Base-by-base conservation (phyloP, 257 asterid genomes). In the Asclepias syriaca region DNA sequence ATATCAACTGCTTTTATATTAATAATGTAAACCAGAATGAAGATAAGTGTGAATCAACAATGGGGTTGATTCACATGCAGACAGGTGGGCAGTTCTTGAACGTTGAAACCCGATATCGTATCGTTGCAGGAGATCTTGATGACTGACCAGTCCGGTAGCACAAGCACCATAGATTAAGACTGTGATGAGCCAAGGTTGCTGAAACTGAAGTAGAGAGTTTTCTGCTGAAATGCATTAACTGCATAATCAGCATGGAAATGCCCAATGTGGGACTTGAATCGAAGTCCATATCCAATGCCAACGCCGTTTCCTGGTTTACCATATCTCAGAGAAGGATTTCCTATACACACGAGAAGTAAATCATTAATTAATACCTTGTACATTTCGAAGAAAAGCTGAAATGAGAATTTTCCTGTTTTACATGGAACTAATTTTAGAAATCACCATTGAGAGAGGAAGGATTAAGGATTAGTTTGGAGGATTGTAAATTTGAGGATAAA, bases 221-320 rank as follows among this genome's bases (percentile, higher is more conserved):
- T 83, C 84, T 93, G 96, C n/a, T 84, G 85, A 77, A 87, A 80
- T 22, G 90, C 89, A 68, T 93, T 93, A 77, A 89, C 80, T 71
- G 96, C 96, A 54, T 77, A 85, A 81, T 93, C 97, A 64, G 88
- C 87, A 78, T 93, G 97, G 68, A 91, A 66, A 80, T 93, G 96
- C 32, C 97, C 98, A 50, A 91, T 37, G 12, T 72, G 92, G 43
- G 97, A 87, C 81, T 91, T 93, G 59, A 91, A 87, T 37, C 98
- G 90, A 53, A 93, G 85, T 57, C 97, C 97, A 55, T 84, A 91
- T 79, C 98, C 98, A 21, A 87, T 56, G 48, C 98, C 96, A 43
- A 85, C 43, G 53, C 98, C 98, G 2, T 63, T 78, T 65, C 98
- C 98, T 50, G 97, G 98, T 79, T 91, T 93, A 56, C 98, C 98